Conservation (phyloP, 169 alveolate genomes). For the Plasmodium gonderi region DNA sequence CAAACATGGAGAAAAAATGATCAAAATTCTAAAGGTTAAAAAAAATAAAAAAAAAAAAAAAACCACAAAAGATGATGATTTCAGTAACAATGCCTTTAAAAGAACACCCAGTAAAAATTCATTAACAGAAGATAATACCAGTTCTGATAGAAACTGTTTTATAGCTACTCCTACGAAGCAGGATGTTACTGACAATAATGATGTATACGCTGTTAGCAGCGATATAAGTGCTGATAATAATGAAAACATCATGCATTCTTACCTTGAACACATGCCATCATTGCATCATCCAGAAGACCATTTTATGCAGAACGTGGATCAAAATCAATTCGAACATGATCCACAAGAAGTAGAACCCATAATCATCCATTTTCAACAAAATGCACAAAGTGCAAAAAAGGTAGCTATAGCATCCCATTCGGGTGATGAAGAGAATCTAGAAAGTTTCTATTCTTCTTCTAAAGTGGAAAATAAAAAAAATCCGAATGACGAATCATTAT, state of each 20-base stretch:
- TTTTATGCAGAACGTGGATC: neutral
- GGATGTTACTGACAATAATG: neutral
- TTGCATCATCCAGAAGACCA: neutral
- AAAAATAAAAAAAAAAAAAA: conserved; percentile 47
- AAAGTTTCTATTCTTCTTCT: neutral
- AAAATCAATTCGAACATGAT: neutral
- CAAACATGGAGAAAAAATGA: conserved; percentile 70
- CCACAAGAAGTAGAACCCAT: neutral
- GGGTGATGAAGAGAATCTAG: neutral
- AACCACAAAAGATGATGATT: neutral
- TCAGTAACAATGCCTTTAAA: neutral
- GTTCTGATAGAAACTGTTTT: neutral
- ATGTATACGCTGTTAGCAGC: neutral
- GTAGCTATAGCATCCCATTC: neutral
- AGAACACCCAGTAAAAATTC: conserved; percentile 3
- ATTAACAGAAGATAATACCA: neutral
- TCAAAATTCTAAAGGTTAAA: conserved; percentile 59
- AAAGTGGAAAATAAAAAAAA: neutral
- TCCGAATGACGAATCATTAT: neutral
- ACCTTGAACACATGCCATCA: neutral
- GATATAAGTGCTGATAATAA: neutral
- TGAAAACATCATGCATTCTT: neutral
- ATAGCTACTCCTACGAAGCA: neutral
- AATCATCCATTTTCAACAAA: neutral
- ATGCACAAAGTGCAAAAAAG: neutral